phyloP scores from a whole-genome alignment of 495 filamentous ascomycete species.

The Penicillium dipodomyicola region DNA sequence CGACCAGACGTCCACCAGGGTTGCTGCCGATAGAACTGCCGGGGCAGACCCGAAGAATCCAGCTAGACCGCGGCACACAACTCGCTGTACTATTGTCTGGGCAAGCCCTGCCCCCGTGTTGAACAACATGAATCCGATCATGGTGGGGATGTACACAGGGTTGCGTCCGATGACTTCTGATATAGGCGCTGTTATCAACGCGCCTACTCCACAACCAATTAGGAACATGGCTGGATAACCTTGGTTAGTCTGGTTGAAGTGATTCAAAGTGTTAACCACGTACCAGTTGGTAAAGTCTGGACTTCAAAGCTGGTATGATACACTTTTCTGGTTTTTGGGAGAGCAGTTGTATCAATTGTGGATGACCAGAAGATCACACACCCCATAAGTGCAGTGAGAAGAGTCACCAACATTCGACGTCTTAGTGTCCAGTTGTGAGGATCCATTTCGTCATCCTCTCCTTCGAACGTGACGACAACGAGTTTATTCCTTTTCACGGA shows the following conservation, averaged over 20 bases:
- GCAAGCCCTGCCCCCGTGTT: conserved; percentile 42
- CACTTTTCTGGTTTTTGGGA: conserved; percentile 6
- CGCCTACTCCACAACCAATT: conserved; percentile 52
- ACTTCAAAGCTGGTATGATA: conserved; percentile 16
- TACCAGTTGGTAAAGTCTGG: conserved; percentile 18
- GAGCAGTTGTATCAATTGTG: conserved; percentile 43
- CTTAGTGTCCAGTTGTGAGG: conserved; percentile 56
- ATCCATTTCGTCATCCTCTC: conserved; percentile 50
- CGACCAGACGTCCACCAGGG: conserved; percentile 43
- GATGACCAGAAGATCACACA: conserved; percentile 46
- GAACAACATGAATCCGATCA: conserved; percentile 44
- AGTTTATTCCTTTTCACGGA: conserved; percentile 32
- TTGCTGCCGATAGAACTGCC: conserved; percentile 30
- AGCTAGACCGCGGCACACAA: conserved; percentile 41
- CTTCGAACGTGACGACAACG: conserved; percentile 57
- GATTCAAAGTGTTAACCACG: conserved; percentile 33
- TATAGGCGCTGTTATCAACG: conserved; percentile 42
- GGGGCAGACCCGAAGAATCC: conserved; percentile 48
- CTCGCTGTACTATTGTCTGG: conserved; percentile 38
- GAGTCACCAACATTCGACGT: conserved; percentile 34
- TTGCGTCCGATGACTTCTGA: conserved; percentile 55
- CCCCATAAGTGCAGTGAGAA: conserved; percentile 49
- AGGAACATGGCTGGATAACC: conserved; percentile 43
- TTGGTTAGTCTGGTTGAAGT: conserved; percentile 31
- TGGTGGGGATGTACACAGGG: conserved; percentile 44